Conservation (phyloP, 345 rosid species). For the Citrus unshiu region DNA sequence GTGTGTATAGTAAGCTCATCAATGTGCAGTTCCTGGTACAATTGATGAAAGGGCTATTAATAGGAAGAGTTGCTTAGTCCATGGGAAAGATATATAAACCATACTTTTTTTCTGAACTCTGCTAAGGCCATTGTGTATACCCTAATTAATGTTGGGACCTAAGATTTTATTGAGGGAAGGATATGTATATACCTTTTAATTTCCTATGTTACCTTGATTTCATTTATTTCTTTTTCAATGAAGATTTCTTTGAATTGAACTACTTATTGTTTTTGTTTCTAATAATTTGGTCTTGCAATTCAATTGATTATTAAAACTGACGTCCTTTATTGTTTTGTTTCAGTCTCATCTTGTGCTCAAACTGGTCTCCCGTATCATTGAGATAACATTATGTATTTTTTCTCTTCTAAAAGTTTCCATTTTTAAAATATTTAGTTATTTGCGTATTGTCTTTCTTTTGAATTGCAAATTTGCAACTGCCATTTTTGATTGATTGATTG, state of each 20-base stretch:
- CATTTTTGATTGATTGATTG: no score
- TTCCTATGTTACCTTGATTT: neutral
- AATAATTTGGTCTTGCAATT: neutral
- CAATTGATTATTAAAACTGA: neutral
- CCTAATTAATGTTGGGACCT: conserved; percentile 72
- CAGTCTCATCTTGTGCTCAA: conserved; percentile 97
- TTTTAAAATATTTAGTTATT: no score
- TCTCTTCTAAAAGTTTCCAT: no score
- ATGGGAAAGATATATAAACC: conserved; percentile 73
- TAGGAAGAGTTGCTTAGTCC: no score
- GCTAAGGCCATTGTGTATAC: conserved; percentile 97
- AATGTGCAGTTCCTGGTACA: no score
- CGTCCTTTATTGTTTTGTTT: conserved; percentile 22
- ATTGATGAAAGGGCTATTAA: no score
- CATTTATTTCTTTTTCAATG: neutral
- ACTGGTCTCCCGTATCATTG: conserved; percentile 83
- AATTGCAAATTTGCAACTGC: no score
- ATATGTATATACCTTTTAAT: conserved; percentile 32
- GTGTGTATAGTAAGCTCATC: no score
- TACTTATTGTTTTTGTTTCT: neutral
- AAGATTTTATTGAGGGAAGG: conserved; percentile 80
- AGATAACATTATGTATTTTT: conserved; percentile 37
- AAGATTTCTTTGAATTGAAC: neutral
- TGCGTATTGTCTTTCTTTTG: no score
- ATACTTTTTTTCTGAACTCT: conserved; percentile 76